Evolutionary conservation across 192 early-diverging fungal genomes (phyloP).

Genomic region (Coemansia sp.): DNA sequence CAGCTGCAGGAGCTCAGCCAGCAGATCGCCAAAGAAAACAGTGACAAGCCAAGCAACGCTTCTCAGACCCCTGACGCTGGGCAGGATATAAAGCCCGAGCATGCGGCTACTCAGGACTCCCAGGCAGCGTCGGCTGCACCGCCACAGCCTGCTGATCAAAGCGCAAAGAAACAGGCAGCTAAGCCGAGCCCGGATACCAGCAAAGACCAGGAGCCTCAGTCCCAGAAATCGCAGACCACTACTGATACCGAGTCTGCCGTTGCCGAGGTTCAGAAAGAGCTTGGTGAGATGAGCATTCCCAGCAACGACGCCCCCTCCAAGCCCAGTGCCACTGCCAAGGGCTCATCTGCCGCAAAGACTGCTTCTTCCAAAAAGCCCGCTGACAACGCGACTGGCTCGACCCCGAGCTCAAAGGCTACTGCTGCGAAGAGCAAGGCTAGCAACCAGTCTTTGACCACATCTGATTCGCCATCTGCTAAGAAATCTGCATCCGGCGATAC

Average conservation of each 20-base stretch:
- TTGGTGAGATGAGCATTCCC: not conserved
- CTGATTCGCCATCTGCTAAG: not conserved
- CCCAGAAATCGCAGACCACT: too few relatives aligned
- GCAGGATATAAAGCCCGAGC: not conserved
- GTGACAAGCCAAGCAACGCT: not conserved
- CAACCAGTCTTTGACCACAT: too few relatives aligned
- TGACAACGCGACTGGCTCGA: not conserved
- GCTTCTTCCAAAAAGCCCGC: not conserved
- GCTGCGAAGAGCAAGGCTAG: not conserved
- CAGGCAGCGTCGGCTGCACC: too few relatives aligned
- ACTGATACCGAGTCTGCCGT: not conserved
- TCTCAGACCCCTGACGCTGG: not conserved
- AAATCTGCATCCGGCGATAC: slow-evolving; percentile 4
- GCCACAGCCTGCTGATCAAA: too few relatives aligned
- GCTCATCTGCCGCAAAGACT: not conserved
- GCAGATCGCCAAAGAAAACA: slow-evolving; percentile 19
- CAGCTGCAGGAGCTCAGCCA: slow-evolving; percentile 40
- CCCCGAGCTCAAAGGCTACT: not conserved
- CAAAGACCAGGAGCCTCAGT: too few relatives aligned
- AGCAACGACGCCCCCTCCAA: not conserved
- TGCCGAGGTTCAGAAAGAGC: not conserved
- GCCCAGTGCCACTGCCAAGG: not conserved
- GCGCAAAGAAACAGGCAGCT: not conserved
- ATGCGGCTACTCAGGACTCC: too few relatives aligned
- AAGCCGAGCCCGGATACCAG: not conserved